Base-by-base conservation (phyloP, 2,329 filamentous ascomycete species). In the Fusarium staphyleae region DNA sequence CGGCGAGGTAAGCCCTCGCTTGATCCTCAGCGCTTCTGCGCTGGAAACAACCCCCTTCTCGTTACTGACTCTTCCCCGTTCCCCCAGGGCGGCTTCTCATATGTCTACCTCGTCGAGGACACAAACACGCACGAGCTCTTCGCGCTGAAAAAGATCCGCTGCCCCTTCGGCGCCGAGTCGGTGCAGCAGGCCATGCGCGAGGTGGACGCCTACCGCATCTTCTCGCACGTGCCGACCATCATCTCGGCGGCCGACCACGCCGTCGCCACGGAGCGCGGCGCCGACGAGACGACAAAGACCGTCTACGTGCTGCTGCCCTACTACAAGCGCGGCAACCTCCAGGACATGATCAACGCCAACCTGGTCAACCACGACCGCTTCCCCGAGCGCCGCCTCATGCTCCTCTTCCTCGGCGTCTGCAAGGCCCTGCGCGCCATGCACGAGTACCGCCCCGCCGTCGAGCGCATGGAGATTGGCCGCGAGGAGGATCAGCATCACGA, bases 341-440 rank as follows among this genome's bases (percentile, higher is more conserved):
- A 99, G 77, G 95, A 99, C 76, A 89, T 96, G 71, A 98, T 99
- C 80, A 99, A 99, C 74, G 93, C 95, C 60, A 99, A 99, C 75
- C 80, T 98, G 48, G 93, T 99, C 74, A 98, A 98, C 74, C 91
- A 96, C 72, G 90, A 90, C 30, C 83, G 82, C 44, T 98, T 99
- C 68, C 92, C 93, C 1, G 93, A 98, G 77, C 84, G 87, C 71
- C 83, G 88, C 66, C 79, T 99, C 57, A 93, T 98, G 92, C 80
- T 87, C 52, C 75, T 99, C 54, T 97, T 99, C 73, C 78, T 97
- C 34, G 95, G 95, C 13, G 92, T 99, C 3, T 97, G 93, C 73
- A 86, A 87, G 67, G 95, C 91, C 35, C 77, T 99, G 54, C 88
- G 88, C 70, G 86, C 88, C 29, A 97, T 99, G 91, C 95, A 99